phyloP scores from a whole-genome alignment of 225 moss, liverwort and hornwort genomes.

The Sphagnum tenellum region DNA sequence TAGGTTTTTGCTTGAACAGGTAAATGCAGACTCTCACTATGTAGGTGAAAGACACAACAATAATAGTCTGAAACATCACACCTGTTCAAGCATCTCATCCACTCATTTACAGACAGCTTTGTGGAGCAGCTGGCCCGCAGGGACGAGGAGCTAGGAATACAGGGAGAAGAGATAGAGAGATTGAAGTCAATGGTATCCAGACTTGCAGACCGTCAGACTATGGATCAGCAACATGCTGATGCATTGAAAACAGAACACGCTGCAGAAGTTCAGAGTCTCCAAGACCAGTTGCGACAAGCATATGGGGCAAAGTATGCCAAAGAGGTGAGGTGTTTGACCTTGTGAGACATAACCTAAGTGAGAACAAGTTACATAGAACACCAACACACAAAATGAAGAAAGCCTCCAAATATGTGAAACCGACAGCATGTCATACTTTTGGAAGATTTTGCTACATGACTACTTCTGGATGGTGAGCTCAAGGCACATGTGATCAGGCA shows the following conservation, averaged over 20 bases:
- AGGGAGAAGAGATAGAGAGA: slow-evolving; percentile 60
- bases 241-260: slow-evolving; percentile 34
- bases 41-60: background rate
- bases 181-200: slow-evolving; percentile 36
- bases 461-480: too few relatives aligned
- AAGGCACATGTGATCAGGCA: too few relatives aligned
- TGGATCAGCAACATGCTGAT: slow-evolving; percentile 43
- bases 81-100: background rate
- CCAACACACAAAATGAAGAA: too few relatives aligned
- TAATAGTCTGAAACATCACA: too few relatives aligned
- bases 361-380: too few relatives aligned
- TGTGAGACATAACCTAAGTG: background rate
- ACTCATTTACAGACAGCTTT: background rate
- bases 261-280: slow-evolving; percentile 34
- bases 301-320: slow-evolving; percentile 35
- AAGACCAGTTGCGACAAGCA: slow-evolving; percentile 56
- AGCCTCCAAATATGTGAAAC: too few relatives aligned
- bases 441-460: too few relatives aligned
- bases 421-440: too few relatives aligned
- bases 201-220: slow-evolving; percentile 39
- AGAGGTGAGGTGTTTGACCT: slow-evolving; percentile 38
- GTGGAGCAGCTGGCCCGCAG: slow-evolving; percentile 52
- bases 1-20: slow-evolving; percentile 63
- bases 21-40: slow-evolving; percentile 6
- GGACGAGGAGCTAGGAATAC: slow-evolving; percentile 59